Evolutionary conservation across 2,329 filamentous ascomycete species (phyloP), one percentile per base, ranked within the genome.

Genomic region (Fusarium praegraminearum): DNA sequence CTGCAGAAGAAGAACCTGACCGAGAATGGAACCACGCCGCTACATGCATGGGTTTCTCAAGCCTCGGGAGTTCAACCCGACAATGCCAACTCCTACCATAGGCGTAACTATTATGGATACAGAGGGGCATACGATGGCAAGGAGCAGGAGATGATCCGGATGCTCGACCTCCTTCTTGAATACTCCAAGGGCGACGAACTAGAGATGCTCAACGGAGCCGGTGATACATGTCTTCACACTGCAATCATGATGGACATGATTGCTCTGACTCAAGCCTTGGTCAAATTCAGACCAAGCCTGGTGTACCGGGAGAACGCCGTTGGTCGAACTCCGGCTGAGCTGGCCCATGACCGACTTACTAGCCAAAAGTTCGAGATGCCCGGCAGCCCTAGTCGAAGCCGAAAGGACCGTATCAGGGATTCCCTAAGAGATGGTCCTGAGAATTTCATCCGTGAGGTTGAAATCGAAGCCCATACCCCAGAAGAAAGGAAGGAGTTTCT

Each of bases 291-390:
- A 20, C 87, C 90, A 0, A 82, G 83, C 28, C 82, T 94, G 3
- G 80, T 93, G 1, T 85, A 87, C 70, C 86, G 89, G 24, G 93
- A 96, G 76, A 94, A 94, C 70, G 88, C 91, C 0, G 91, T 91
- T 0, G 93, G 93, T 3, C 85, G 87, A 18, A 96, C 92, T 0
- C 90, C 93, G 0, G 83, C 85, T 30, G 92, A 96, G 72, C 79
- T 92, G 50, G 88, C 90, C 0, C 81, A 87, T 52, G 89, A 91
- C 54, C 77, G 78, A 2, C 84, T 85, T 63, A 79, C 86, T 4
- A 78, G 80, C 10, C 72, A 76, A 10, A 78, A 78, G 44, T 78
- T 84, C n/a, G 50, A 62, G 33, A 67, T 69, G 20, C 77, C 75
- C 11, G 32, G 68, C 1, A 35, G 35, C 9, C 38, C 62, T 41